Conservation (phyloP, 164 flowering plant species). For the Liriodendron chinense region DNA sequence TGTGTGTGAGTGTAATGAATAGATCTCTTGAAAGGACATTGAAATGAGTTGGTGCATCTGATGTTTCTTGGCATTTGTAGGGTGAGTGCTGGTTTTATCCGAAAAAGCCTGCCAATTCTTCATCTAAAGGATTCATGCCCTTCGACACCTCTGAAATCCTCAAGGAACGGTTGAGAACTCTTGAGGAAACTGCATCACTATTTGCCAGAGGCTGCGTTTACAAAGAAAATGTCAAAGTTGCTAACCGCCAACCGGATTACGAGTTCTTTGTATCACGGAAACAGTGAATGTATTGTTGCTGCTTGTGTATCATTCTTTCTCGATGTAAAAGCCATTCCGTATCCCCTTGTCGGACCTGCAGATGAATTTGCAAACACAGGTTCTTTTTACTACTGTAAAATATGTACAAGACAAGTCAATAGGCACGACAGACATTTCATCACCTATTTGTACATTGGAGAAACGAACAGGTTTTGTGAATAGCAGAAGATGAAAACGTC, state of each 20-base stretch:
- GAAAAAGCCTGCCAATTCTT: constrained; percentile 12
- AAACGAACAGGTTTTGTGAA: not conserved
- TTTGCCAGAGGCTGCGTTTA: constrained; percentile 24
- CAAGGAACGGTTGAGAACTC: constrained; percentile 20
- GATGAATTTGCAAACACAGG: not conserved
- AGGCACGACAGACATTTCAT: not conserved
- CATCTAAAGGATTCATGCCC: not conserved
- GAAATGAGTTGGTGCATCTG: not conserved
- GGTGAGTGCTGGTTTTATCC: constrained; percentile 27
- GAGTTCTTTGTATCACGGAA: constrained; percentile 29
- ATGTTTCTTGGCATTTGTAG: constrained; percentile 14
- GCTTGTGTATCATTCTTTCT: too few relatives aligned
- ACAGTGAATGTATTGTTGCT: not conserved
- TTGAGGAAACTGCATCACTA: constrained; percentile 23
- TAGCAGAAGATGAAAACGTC: not conserved
- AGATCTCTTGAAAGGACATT: too few relatives aligned
- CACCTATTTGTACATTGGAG: not conserved
- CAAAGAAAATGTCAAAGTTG: constrained; percentile 15
- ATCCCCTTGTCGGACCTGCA: not conserved
- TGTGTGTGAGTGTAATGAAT: too few relatives aligned
- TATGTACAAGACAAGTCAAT: not conserved
- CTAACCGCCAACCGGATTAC: constrained; percentile 28
- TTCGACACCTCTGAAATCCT: constrained; percentile 21
- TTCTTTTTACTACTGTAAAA: not conserved
- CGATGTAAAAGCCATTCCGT: not conserved